Evolutionary conservation across 176 grass and related monocot species (phyloP).

Genomic region (Eleusine coracana): DNA sequence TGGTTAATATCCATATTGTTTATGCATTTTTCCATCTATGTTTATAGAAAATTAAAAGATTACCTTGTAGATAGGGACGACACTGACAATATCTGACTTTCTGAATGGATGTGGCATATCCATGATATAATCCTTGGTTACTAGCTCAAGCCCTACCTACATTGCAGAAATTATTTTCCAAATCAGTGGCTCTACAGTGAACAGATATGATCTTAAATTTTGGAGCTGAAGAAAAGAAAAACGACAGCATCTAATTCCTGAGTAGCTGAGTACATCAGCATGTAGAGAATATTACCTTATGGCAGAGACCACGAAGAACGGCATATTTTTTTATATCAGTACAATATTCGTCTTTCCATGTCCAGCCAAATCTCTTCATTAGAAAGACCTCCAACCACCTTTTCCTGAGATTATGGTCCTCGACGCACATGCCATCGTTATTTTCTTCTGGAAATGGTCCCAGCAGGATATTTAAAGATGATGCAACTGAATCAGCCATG

Average conservation of each 20-base stretch:
- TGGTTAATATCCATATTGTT: constrained; percentile 29
- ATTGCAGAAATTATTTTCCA: constrained; percentile 31
- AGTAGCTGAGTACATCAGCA: too few relatives aligned
- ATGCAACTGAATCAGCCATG: constrained; percentile 68
- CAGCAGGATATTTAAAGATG: constrained; percentile 90
- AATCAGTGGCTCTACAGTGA: constrained; percentile 38
- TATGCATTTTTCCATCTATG: constrained; percentile 24
- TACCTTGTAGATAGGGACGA: constrained; percentile 96
- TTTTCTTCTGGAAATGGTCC: constrained; percentile 73
- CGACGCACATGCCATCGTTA: constrained; percentile 21
- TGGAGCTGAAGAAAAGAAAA: constrained; percentile 34
- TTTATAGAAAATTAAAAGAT: constrained; percentile 45
- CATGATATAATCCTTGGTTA: constrained; percentile 92
- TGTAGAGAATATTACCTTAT: constrained; percentile 61
- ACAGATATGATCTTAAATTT: constrained; percentile 29
- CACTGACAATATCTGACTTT: constrained; percentile 86
- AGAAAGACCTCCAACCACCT: constrained; percentile 88
- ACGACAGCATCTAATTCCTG: constrained; percentile 3
- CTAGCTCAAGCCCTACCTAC: constrained; percentile 96
- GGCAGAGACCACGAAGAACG: constrained; percentile 93
- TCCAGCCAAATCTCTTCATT: constrained; percentile 80
- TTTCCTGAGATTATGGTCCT: constrained; percentile 76
- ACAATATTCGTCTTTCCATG: constrained; percentile 74
- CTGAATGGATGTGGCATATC: constrained; percentile 75
- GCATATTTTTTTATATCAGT: constrained; percentile 91